Conservation (phyloP, 495 filamentous ascomycete genomes). For the Penicillium alfredii region DNA sequence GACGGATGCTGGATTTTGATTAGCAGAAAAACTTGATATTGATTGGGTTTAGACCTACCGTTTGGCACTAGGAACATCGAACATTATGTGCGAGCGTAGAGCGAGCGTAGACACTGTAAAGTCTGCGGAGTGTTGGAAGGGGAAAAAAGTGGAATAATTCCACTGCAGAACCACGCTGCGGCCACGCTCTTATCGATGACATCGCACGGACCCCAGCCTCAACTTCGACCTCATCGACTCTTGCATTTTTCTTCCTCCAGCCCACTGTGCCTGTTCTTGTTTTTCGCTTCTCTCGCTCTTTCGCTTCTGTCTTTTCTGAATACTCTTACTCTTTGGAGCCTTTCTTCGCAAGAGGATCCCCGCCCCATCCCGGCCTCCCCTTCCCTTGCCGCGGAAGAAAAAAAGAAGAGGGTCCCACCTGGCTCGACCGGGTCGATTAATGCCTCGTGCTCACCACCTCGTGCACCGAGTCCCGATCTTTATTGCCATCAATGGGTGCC, state of each 20-base stretch:
- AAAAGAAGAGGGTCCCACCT: constrained; percentile 15
- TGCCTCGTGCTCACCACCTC: constrained; percentile 24
- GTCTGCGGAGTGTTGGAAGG: not conserved
- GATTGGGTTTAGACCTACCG: constrained; percentile 22
- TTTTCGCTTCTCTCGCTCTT: constrained; percentile 5
- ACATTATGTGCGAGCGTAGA: constrained; percentile 34
- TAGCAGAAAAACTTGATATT: not conserved
- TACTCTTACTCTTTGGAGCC: constrained; percentile 1
- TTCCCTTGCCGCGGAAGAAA: not conserved
- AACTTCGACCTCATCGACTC: constrained; percentile 7
- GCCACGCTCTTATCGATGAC: constrained; percentile 29
- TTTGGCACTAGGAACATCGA: constrained; percentile 38
- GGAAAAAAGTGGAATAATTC: constrained; percentile 10
- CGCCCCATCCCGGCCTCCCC: not conserved
- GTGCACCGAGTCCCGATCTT: constrained; percentile 10
- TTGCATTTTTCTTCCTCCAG: not conserved
- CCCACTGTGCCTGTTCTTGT: no score
- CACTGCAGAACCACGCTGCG: constrained; percentile 24
- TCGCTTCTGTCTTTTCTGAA: constrained; percentile 8
- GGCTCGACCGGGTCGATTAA: constrained; percentile 20
- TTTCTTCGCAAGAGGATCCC: constrained; percentile 3
- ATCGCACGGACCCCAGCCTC: constrained; percentile 26
- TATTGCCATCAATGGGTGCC: constrained; percentile 39
- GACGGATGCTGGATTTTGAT: constrained; percentile 30
- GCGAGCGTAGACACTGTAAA: not conserved